These are phyloP conservation scores for Parasitella parasitica DNA, from an alignment of 371 early-diverging fungal genomes.

Conservation along the genomic window DNA sequence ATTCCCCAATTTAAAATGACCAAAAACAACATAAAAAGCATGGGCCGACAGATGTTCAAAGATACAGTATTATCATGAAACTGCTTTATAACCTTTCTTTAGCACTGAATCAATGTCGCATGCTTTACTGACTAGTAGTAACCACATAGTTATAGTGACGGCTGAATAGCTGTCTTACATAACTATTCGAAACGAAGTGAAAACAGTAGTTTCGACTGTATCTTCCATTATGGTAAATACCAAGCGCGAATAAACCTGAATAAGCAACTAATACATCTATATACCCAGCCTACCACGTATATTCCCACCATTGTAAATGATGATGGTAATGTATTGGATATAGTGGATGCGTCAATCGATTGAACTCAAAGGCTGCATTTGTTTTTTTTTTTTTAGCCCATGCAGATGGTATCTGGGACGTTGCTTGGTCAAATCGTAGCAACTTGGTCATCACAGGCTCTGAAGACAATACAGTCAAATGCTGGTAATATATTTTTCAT, in stretches of 20 bases:
- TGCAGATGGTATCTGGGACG: slow-evolving; percentile 81
- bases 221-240: neutral
- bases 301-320: slow-evolving; percentile 55
- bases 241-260: neutral
- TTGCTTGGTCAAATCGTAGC: slow-evolving; percentile 69
- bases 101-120: too few species aligned
- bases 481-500: slow-evolving; percentile 61
- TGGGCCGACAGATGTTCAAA: too few species aligned
- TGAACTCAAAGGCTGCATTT: too few species aligned
- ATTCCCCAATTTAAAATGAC: too few species aligned
- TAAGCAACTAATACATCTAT: neutral
- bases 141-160: too few species aligned
- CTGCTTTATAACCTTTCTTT: too few species aligned
- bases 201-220: neutral
- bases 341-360: neutral
- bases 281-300: slow-evolving; percentile 59
- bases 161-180: too few species aligned
- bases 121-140: too few species aligned
- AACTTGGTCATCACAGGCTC: slow-evolving; percentile 76
- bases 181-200: too few species aligned
- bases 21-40: too few species aligned
- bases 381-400: slow-evolving; percentile 66
- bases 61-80: too few species aligned
- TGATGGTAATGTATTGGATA: slow-evolving; percentile 39
- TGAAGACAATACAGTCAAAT: slow-evolving; percentile 73